phyloP scores from a whole-genome alignment of 1,284 basidiomycete species.

The Ustilago hordei region DNA sequence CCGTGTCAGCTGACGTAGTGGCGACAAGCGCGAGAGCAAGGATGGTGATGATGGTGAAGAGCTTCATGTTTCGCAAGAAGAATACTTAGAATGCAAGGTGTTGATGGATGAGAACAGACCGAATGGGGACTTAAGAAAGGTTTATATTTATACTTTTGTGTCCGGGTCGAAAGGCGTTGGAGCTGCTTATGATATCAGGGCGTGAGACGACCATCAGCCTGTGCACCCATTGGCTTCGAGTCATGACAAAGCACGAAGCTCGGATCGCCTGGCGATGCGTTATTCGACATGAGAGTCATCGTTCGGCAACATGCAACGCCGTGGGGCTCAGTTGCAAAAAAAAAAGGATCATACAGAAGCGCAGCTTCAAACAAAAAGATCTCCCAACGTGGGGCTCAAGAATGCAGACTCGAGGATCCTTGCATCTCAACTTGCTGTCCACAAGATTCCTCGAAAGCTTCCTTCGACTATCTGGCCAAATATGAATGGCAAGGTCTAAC shows the following conservation, averaged over 20 bases:
- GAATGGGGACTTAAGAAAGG: too few species aligned
- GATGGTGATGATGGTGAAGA: too few species aligned
- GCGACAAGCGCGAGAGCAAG: too few species aligned
- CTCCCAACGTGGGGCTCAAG: conserved; percentile 68
- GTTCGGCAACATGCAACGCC: background rate
- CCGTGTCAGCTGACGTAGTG: background rate
- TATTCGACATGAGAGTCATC: background rate
- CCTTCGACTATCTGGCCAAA: background rate
- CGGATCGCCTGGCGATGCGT: background rate
- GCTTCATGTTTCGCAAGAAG: too few species aligned
- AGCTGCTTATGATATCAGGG: too few species aligned
- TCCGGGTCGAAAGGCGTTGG: background rate
- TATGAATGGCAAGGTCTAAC: background rate
- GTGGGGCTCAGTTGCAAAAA: background rate
- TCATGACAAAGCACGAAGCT: background rate
- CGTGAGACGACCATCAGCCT: background rate
- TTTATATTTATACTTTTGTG: too few species aligned
- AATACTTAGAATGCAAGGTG: too few species aligned
- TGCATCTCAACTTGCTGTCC: conserved; percentile 14
- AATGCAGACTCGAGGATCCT: background rate
- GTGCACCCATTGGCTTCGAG: background rate
- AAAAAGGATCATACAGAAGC: too few species aligned
- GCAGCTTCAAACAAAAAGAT: conserved; percentile 2
- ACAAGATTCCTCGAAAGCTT: conserved; percentile 25
- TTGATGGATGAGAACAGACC: too few species aligned